Evolutionary conservation across 352 stramenopile genomes (phyloP).

Genomic region (Phytopythium chamaehyphon): DNA sequence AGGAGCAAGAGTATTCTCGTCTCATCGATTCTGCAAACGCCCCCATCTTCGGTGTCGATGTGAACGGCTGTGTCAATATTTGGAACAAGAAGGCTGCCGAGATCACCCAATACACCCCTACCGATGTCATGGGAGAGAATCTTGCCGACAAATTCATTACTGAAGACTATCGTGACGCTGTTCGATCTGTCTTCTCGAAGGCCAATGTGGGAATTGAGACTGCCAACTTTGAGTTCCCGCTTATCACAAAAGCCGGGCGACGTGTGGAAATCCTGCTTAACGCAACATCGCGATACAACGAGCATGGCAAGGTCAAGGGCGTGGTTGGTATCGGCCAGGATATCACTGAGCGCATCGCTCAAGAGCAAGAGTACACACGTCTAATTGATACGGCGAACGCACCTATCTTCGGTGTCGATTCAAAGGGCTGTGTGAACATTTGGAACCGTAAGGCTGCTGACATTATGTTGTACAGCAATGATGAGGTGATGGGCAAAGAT

Average conservation of each 20-base stretch:
- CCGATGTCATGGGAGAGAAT: slow-evolving; percentile 29
- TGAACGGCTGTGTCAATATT: slow-evolving; percentile 63
- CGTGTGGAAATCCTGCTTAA: slow-evolving; percentile 68
- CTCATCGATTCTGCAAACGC: slow-evolving; percentile 70
- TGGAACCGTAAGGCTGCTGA: slow-evolving; percentile 75
- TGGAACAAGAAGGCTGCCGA: slow-evolving; percentile 78
- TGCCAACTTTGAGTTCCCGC: slow-evolving; percentile 70
- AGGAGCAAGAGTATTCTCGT: slow-evolving; percentile 71
- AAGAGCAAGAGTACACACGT: slow-evolving; percentile 69
- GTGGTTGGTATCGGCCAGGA: slow-evolving; percentile 67
- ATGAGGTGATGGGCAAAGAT: slow-evolving; percentile 61
- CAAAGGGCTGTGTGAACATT: slow-evolving; percentile 21
- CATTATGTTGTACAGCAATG: slow-evolving; percentile 60
- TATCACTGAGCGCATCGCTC: slow-evolving; percentile 51
- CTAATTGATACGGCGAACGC: slow-evolving; percentile 82
- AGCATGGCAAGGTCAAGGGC: slow-evolving; percentile 61
- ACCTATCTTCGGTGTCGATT: slow-evolving; percentile 71
- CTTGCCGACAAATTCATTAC: slow-evolving; percentile 58
- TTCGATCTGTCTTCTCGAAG: slow-evolving; percentile 21
- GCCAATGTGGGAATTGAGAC: slow-evolving; percentile 40
- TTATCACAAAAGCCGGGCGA: slow-evolving; percentile 58
- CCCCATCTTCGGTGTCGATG: slow-evolving; percentile 74
- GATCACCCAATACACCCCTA: slow-evolving; percentile 55
- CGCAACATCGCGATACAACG: slow-evolving; percentile 49
- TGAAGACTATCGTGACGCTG: slow-evolving; percentile 50